Evolutionary conservation across 345 rosid species (phyloP), one percentile per base, ranked within the genome.

Genomic region (Salix suchowensis): DNA sequence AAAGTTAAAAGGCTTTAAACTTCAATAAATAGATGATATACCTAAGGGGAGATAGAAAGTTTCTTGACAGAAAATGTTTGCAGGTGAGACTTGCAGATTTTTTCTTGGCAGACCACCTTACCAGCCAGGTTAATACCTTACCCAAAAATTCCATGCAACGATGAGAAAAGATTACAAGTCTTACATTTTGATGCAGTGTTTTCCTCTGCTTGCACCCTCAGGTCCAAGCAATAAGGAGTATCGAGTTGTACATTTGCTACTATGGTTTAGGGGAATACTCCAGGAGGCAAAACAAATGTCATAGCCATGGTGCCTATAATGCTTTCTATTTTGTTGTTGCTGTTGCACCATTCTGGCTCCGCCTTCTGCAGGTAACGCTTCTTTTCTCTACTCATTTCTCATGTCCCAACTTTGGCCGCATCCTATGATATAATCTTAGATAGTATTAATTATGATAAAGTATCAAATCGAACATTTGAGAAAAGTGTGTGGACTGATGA

Each of bases 231-330:
- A 80, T 91, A 74, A 84, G 92, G 68, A 80, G 94, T 75, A 75
- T 91, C 44, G 94, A 88, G 76, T 84, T 92, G 77, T 91, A 89
- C 80, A 78, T 93, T 70, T 93, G 94, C 85, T 91, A 89, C 82
- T 88, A 91, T 67, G 89, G 91, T 36, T 82, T 87, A 77, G 92
- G 92, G 46, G 94, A 88, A 70, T 81, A 77, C 76, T 79, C 86
- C 26, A 80, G 75, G 73, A 86, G 93, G 71, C 89, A 85, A 80
- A 78, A 83, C 78, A 88, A 85, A 76, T 93, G 94, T 77, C 91
- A 90, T 39, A 87, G 81, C 40, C 86, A 85, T 68, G 90, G 91
- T 18, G 81, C 83, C 74, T 91, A 91, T 68, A 88, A 86, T 77
- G 87, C 74, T 68, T 87, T 93, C 70, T 91, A 89, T 77, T 89